Percentiles rank a stretch among this genome's conserved stretches.
Conservation (phyloP, 805 yeast species). For the Myxozyma sirexii region DNA sequence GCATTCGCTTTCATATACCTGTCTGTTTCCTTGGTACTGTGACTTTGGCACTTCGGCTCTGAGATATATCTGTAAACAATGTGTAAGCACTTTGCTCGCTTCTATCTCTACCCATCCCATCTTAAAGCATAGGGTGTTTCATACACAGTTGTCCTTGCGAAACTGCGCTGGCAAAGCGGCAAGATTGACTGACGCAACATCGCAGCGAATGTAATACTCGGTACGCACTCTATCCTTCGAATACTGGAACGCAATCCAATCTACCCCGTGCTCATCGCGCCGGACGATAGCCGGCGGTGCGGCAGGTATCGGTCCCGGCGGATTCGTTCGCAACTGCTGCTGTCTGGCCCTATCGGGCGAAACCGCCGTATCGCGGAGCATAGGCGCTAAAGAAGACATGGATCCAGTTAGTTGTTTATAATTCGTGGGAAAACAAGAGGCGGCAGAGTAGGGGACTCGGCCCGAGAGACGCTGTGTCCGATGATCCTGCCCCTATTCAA, state of each 20-base stretch:
- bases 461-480: too few species aligned
- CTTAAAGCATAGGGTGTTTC: not conserved
- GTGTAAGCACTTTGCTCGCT: not conserved
- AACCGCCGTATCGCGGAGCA: not conserved
- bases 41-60: constrained; percentile 50
- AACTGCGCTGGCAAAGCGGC: constrained; percentile 42
- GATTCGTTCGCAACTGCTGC: constrained; percentile 6
- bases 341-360: not conserved
- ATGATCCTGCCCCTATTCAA: too few species aligned
- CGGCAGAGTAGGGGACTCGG: too few species aligned
- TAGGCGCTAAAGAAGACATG: too few species aligned
- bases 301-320: constrained; percentile 42
- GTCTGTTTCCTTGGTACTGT: constrained; percentile 52
- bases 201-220: constrained; percentile 43
- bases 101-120: too few species aligned
- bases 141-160: constrained; percentile 45
- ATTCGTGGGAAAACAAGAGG: too few species aligned
- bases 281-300: constrained; percentile 36
- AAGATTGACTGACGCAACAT: constrained; percentile 40
- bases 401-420: too few species aligned
- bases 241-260: constrained; percentile 44
- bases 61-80: constrained; percentile 46
- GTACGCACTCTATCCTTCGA: constrained; percentile 40
- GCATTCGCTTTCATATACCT: constrained; percentile 52
- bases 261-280: constrained; percentile 38